Percentiles rank a stretch among this genome's conserved stretches.
phyloP scores from a whole-genome alignment of 2,329 filamentous ascomycete genomes.

The Ilyonectria destructans region DNA sequence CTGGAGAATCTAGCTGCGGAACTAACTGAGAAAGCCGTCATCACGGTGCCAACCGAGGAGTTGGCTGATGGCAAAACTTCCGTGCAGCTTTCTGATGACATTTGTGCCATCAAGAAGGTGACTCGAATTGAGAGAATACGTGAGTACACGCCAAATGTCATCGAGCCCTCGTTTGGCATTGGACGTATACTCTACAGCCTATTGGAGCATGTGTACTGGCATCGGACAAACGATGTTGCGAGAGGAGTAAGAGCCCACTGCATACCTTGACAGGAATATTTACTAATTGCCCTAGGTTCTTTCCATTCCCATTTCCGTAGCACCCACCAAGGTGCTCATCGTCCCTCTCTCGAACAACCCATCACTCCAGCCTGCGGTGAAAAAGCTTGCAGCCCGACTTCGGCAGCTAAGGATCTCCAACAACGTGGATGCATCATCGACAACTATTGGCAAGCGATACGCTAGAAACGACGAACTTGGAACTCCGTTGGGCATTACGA shows the following conservation, averaged over 20 bases:
- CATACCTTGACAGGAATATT: not conserved
- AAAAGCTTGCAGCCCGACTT: slow-evolving; percentile 82
- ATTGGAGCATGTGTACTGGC: slow-evolving; percentile 97
- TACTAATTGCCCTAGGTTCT: slow-evolving; percentile 60
- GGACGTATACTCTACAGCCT: slow-evolving; percentile 94
- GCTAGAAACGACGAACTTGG: slow-evolving; percentile 96
- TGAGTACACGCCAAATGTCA: slow-evolving; percentile 95
- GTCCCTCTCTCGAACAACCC: slow-evolving; percentile 88
- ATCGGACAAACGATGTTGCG: slow-evolving; percentile 75
- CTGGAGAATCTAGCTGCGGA: slow-evolving; percentile 85
- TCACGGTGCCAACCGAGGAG: slow-evolving; percentile 77
- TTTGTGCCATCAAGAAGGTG: slow-evolving; percentile 87
- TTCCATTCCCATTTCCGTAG: slow-evolving; percentile 75
- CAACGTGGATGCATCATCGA: slow-evolving; percentile 90
- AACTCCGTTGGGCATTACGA: slow-evolving; percentile 92
- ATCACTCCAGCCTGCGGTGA: slow-evolving; percentile 85
- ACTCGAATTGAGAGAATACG: slow-evolving; percentile 87
- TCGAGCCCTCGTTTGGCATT: slow-evolving; percentile 98
- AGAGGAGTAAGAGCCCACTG: slow-evolving; percentile 78
- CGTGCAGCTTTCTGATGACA: slow-evolving; percentile 84
- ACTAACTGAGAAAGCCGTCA: slow-evolving; percentile 81
- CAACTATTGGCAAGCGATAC: slow-evolving; percentile 95
- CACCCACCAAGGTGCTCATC: slow-evolving; percentile 96
- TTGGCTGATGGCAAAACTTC: slow-evolving; percentile 73
- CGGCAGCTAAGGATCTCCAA: slow-evolving; percentile 84